Base-by-base conservation (phyloP, 176 grass and related monocot species). In the Eleusine indica region DNA sequence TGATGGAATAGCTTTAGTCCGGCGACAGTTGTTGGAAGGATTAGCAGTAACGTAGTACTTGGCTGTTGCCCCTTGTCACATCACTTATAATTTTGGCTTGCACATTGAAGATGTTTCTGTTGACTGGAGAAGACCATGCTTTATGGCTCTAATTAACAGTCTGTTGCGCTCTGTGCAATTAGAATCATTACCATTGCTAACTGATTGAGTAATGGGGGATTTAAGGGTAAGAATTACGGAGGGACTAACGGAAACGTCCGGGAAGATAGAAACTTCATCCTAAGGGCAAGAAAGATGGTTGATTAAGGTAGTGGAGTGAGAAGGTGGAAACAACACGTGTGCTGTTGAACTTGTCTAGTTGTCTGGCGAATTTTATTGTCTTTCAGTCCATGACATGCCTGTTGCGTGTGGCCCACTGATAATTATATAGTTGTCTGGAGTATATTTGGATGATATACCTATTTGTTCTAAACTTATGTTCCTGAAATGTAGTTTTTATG, bases 31-130 rank as follows among this genome's bases (percentile, higher is more conserved):
- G n/a, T 76, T 51, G 17, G 10, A 25, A 35, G 4, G 13, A 51
- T 40, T 63, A 53, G 3, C 28, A 47, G 19, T 10, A 38, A 68
- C 64, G 38, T 37, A 14, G 44, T 41, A 65, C 54, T 28, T 51
- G 66, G 68, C 6, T 29, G 19, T 18, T 84, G 29, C 19, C 47
- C 19, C 77, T 44, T 44, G 16, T 52, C 17, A 17, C 67, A 47
- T 16, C 21, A 70, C 54, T 71, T 43, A 18, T 22, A 44, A 43
- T 22, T 46, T 75, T 62, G 29, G 17, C 4, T 49, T 70, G 17
- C 71, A 38, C 48, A 84, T 88, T 74, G 52, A 35, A 3, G 22
- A 64, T 71, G 65, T n/a, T 82, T 42, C 10, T 77, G 5, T 87
- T 71, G 42, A 52, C 15, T 37, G 22, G 73, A 62, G 80, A 86